A percentile compares a stretch with the other conserved stretches of the same genome.
phyloP scores from a whole-genome alignment of 331 rosid species.

The Telfairia occidentalis region DNA sequence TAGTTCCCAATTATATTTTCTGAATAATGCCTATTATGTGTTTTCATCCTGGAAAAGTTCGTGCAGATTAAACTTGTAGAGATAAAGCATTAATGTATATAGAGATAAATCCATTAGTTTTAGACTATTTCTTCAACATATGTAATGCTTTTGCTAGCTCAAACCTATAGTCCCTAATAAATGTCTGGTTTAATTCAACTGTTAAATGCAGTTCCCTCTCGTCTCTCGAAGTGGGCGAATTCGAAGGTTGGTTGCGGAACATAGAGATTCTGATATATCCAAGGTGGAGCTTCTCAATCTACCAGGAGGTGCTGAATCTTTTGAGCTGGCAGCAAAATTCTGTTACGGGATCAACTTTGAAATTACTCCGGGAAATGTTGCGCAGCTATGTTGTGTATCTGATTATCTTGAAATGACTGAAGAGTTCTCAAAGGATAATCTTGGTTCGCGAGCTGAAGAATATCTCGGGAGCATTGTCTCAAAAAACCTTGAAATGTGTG shows the following conservation, averaged over 20 bases:
- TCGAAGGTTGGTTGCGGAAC: slow-evolving; percentile 79
- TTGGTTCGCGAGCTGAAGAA: slow-evolving; percentile 72
- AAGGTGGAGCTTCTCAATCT: slow-evolving; percentile 82
- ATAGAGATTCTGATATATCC: slow-evolving; percentile 80
- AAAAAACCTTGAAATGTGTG: slow-evolving; percentile 91
- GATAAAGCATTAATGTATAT: background rate
- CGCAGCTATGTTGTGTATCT: slow-evolving; percentile 70
- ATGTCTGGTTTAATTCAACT: slow-evolving; percentile 11
- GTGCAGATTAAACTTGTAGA: background rate
- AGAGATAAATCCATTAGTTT: background rate
- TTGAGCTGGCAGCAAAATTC: slow-evolving; percentile 89
- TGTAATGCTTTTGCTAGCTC: background rate
- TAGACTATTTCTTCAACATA: background rate
- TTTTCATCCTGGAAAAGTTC: background rate
- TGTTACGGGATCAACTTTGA: slow-evolving; percentile 94
- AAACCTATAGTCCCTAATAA: background rate
- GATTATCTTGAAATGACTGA: slow-evolving; percentile 95
- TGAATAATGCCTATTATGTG: background rate
- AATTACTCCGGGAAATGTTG: slow-evolving; percentile 74
- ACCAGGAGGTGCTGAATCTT: slow-evolving; percentile 88
- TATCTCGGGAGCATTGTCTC: slow-evolving; percentile 66
- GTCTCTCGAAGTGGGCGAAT: slow-evolving; percentile 94
- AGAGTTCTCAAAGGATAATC: slow-evolving; percentile 82
- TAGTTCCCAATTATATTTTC: slow-evolving; percentile 1
- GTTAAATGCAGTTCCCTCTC: slow-evolving; percentile 76